Evolutionary conservation across 345 rosid genomes (phyloP).

Genomic region (Nasturtium officinale): DNA sequence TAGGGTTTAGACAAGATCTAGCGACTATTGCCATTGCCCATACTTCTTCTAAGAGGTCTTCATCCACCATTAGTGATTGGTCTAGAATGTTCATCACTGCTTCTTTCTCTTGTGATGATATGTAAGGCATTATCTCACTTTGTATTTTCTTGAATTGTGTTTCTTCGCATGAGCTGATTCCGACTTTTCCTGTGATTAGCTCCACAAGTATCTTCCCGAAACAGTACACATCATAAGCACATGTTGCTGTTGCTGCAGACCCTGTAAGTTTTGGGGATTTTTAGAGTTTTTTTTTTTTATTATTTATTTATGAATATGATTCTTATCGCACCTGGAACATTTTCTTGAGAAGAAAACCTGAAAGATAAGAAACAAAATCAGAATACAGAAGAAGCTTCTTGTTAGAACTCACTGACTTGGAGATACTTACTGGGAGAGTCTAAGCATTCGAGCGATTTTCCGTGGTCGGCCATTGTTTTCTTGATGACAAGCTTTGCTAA

Average conservation of each 20-base stretch:
- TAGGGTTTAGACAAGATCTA: conserved; percentile 84
- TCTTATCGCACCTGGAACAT: conserved; percentile 27
- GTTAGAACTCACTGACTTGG: not conserved
- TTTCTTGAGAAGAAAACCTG: conserved; percentile 40
- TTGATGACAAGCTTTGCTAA: conserved; percentile 64
- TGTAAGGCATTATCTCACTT: conserved; percentile 58
- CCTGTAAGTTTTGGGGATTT: conserved; percentile 44
- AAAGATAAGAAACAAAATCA: not conserved
- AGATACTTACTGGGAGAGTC: conserved; percentile 74
- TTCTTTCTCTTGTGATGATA: conserved; percentile 71
- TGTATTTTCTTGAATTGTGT: conserved; percentile 59
- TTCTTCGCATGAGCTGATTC: conserved; percentile 70
- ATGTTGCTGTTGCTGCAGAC: conserved; percentile 45
- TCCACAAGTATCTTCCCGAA: conserved; percentile 87
- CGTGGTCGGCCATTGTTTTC: conserved; percentile 73
- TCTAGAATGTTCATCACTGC: conserved; percentile 73
- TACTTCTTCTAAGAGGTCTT: conserved; percentile 92
- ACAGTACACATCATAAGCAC: conserved; percentile 85
- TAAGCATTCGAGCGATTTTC: conserved; percentile 60
- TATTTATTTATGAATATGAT: not conserved
- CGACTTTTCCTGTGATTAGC: conserved; percentile 89
- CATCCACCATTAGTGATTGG: conserved; percentile 78
- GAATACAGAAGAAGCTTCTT: conserved; percentile 16
- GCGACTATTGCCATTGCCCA: conserved; percentile 99
- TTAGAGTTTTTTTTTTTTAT: not conserved